Evolutionary conservation across 129 eudicot genomes (phyloP).

Genomic region (Escallonia rubra): DNA sequence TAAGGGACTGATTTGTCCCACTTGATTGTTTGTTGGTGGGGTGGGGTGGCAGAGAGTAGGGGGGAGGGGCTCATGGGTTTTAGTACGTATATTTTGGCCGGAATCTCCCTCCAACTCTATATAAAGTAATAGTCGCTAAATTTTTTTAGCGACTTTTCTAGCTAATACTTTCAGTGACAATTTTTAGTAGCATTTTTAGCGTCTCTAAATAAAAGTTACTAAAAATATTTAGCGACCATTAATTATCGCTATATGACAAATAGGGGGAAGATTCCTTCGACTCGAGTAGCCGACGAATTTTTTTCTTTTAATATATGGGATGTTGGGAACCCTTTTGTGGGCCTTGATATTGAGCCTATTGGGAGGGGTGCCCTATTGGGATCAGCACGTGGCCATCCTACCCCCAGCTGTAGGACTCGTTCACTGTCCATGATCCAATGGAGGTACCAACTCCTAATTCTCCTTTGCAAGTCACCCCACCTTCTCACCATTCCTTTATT

Average conservation of each 20-base stretch:
- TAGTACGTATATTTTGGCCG: too few relatives aligned
- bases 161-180: neutral
- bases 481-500: neutral
- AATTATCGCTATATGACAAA: too few relatives aligned
- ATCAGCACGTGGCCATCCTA: conserved; percentile 29
- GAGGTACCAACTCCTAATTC: conserved; percentile 15
- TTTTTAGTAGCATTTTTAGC: too few relatives aligned
- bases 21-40: conserved; percentile 1
- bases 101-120: neutral
- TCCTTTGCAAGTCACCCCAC: conserved; percentile 6
- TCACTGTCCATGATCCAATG: conserved; percentile 22
- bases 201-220: too few relatives aligned
- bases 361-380: conserved; percentile 23
- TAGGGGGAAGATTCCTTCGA: too few relatives aligned
- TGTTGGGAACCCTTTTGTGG: neutral
- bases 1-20: conserved; percentile 8
- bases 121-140: neutral
- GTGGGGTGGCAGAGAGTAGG: neutral
- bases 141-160: neutral
- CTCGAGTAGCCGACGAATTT: too few relatives aligned
- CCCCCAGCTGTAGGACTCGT: conserved; percentile 12
- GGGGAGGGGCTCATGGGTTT: neutral
- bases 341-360: neutral
- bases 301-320: too few relatives aligned
- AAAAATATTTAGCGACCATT: too few relatives aligned